Conservation (phyloP, 148 eudicot species). For the Rhododendron griersonianum region DNA sequence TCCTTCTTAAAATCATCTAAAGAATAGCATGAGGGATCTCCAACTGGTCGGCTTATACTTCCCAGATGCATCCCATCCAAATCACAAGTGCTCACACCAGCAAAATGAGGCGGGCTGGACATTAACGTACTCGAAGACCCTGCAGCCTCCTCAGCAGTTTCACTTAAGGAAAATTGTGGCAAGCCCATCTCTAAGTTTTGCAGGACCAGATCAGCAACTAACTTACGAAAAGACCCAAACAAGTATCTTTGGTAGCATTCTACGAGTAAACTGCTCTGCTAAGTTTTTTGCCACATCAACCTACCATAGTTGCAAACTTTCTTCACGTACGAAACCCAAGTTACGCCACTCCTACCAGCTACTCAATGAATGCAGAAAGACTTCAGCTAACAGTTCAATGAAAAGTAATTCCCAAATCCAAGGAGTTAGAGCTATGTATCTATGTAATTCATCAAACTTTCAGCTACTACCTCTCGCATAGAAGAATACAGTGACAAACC, state of each 20-base stretch:
- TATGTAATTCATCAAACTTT: constrained; percentile 5
- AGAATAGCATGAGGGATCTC: constrained; percentile 28
- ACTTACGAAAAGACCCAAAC: constrained; percentile 4
- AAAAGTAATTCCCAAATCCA: constrained; percentile 9
- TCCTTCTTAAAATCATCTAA: constrained; percentile 25
- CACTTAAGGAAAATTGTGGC: constrained; percentile 53
- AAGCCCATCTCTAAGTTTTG: constrained; percentile 49
- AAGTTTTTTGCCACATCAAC: not conserved
- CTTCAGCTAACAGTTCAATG: not conserved
- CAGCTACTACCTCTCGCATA: constrained; percentile 2
- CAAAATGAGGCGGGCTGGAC: constrained; percentile 17
- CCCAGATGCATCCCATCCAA: constrained; percentile 28
- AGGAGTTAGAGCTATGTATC: not conserved
- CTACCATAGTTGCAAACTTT: not conserved
- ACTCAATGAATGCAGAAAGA: not conserved
- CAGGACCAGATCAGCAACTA: not conserved
- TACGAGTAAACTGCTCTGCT: not conserved
- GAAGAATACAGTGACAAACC: constrained; percentile 3
- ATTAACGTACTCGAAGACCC: constrained; percentile 22
- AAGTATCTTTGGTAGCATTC: not conserved
- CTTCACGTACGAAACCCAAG: not conserved
- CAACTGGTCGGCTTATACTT: constrained; percentile 6
- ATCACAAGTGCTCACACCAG: constrained; percentile 30
- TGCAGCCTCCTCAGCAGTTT: constrained; percentile 27
- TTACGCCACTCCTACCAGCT: not conserved